Evolutionary conservation across 768 basidiomycete species (phyloP), one percentile per base, ranked within the genome.

Genomic region (Suillus americanus): DNA sequence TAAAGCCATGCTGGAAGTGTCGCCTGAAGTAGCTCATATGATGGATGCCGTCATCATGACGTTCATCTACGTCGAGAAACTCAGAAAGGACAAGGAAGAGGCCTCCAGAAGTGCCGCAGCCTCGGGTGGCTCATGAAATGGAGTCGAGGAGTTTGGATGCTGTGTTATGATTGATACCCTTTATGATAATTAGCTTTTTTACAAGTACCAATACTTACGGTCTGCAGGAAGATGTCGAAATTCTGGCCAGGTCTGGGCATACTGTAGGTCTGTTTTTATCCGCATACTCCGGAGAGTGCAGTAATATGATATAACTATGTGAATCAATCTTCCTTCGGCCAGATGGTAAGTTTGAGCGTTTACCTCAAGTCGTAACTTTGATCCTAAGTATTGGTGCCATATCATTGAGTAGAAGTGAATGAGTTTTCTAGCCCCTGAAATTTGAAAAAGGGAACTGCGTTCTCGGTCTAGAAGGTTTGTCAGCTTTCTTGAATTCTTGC

Each of bases 1-100:
- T 12, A 46, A 56, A 46, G 62, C 62, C 9, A 67, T 28, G 30
- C 46, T 68, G 35, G 67, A 68, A 40, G 55, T 68, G 28, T 53
- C 59, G 18, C 67, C 62, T 14, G 60, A 46, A 25, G 35, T 61
- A 5, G 67, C 63, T 41, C 53, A 46, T 23, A 68, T 68, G 50
- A 25, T 64, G 40, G 66, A 68, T n/a, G n/a, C 56, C 13, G 56
- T 68, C 38, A 59, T 68, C 41, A 53, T 67, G 45, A 68, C 67
- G 8, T 68, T 68, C 23, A 62, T 64, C 14, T 68, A 67, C 33
- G 50, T 68, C 33, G 67, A 68, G 45, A 68, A 62, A n/a, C 30
- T 67, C 5, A 56, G 67, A 38, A 64, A 33, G 46, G 46, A 64
- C 9, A 60, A 66, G 37, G 65, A 61, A 41, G 20, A 51, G 14